Evolutionary conservation across 768 basidiomycete species (phyloP).

Genomic region (Rhodotorula taiwanensis): DNA sequence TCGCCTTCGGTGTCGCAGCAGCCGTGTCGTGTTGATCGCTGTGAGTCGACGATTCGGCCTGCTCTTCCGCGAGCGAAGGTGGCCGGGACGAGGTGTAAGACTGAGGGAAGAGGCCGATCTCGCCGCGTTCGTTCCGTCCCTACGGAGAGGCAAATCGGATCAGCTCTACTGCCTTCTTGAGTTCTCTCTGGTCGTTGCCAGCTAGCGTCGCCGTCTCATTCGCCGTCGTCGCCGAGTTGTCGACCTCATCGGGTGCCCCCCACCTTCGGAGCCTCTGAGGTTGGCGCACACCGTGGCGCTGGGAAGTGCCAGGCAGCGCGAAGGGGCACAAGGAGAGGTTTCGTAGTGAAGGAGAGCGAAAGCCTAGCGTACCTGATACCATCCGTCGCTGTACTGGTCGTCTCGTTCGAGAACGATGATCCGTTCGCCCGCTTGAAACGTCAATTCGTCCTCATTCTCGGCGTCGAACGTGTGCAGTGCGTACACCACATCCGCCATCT

Average conservation of each 20-base stretch:
- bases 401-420: constrained; percentile 90
- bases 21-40: neutral
- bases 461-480: constrained; percentile 67
- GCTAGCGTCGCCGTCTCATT: too few relatives aligned
- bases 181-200: too few relatives aligned
- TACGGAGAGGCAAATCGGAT: constrained; percentile 41
- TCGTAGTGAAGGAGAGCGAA: neutral
- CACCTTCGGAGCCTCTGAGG: too few relatives aligned
- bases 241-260: too few relatives aligned
- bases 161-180: too few relatives aligned
- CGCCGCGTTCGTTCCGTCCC: constrained; percentile 76
- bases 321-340: too few relatives aligned
- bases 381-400: constrained; percentile 86
- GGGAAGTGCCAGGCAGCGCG: too few relatives aligned
- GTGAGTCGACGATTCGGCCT: too few relatives aligned
- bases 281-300: too few relatives aligned
- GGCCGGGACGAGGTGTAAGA: constrained; percentile 66
- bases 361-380: constrained; percentile 74
- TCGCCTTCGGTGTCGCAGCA: neutral
- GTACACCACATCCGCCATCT: constrained; percentile 2
- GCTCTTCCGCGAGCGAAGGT: neutral
- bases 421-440: constrained; percentile 73
- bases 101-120: constrained; percentile 82
- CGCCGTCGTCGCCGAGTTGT: too few relatives aligned
- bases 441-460: constrained; percentile 88